A percentile compares a stretch with the other conserved stretches of the same genome.
Conservation (phyloP, 2,329 filamentous ascomycete species). For the Apiospora arundinis region DNA sequence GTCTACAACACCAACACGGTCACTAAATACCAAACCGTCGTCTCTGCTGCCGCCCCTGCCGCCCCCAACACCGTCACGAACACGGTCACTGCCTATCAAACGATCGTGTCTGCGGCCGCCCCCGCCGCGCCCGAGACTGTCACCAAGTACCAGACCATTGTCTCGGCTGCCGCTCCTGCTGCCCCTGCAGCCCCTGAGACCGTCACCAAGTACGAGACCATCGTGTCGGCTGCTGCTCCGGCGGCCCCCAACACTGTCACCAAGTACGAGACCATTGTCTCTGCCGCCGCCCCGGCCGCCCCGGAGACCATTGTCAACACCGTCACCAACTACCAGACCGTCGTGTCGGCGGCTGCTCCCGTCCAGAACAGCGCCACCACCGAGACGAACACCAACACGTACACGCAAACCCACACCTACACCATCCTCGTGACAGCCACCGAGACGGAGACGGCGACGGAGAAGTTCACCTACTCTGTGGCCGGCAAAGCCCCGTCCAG, state of each 20-base stretch:
- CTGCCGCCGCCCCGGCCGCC: too few species aligned
- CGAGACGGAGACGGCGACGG: conserved; percentile 9
- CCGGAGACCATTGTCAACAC: neutral
- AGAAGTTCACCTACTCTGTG: neutral
- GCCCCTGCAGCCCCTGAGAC: neutral
- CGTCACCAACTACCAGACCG: neutral
- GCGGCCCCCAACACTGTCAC: neutral
- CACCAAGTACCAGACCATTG: neutral
- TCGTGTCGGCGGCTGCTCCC: neutral
- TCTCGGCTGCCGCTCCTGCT: neutral
- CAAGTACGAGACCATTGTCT: neutral
- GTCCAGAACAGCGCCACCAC: conserved; percentile 1
- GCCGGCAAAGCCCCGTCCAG: neutral
- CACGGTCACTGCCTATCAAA: neutral
- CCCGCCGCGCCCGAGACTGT: neutral
- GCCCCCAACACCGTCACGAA: neutral
- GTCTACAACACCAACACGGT: neutral
- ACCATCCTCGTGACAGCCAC: conserved; percentile 2
- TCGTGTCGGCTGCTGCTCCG: neutral
- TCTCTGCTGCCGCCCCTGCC: neutral
- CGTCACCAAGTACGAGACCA: neutral
- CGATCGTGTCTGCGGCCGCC: neutral
- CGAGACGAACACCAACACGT: neutral
- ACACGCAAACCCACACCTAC: neutral
- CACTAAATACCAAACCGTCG: neutral